Base-by-base conservation (phyloP, 2,329 filamentous ascomycete genomes). In the Aspergillus sp. region DNA sequence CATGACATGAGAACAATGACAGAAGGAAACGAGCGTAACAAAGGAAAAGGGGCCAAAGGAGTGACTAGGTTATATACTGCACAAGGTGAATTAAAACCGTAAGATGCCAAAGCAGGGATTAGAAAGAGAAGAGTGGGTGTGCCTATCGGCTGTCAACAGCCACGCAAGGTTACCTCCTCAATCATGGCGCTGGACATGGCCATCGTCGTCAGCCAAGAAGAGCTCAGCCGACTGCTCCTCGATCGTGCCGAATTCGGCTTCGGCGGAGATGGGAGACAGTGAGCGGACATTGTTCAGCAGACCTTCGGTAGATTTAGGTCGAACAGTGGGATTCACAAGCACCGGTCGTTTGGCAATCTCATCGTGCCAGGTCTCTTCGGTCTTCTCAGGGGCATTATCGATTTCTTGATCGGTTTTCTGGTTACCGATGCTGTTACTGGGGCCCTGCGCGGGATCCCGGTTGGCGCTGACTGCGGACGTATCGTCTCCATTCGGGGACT, bases 241-340 rank as follows among this genome's bases (percentile, higher is more conserved):
- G 21, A 68, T 64, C 7, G 68, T 59, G 17, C 65, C 67, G 43
- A 64, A 67, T 23, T 70, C 67, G 5, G 68, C 65, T 42, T 67
- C 69, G 2, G 65, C 64, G 16, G 66, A 65, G 57, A 68, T 53
- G 11, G 71, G 68, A 10, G 66, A 65, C 58, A 68, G 54, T 10
- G 71, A 69, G 11, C 72, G 68, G 58, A 77, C 80, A 47, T 79
- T 79, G 50, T 80, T 80, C 9, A 86, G 68, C 3, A 87, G 71
- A 3, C 80, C 85, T 68, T 87, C 81, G 20, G 77, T 78, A 1
- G 85, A 88, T 62, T 82, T 84, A n/a, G 81, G 75, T 14, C 82
- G 79, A 21, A 81, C 71, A 7, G 72, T 47, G 5, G 74, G 81
- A 54, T 86, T 84, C 13, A 94, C 79, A 25, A 96, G 76, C 0